Evolutionary conservation across 495 filamentous ascomycete species (phyloP), one percentile per base, ranked within the genome.

Genomic region (Aspergillus homomorphus): DNA sequence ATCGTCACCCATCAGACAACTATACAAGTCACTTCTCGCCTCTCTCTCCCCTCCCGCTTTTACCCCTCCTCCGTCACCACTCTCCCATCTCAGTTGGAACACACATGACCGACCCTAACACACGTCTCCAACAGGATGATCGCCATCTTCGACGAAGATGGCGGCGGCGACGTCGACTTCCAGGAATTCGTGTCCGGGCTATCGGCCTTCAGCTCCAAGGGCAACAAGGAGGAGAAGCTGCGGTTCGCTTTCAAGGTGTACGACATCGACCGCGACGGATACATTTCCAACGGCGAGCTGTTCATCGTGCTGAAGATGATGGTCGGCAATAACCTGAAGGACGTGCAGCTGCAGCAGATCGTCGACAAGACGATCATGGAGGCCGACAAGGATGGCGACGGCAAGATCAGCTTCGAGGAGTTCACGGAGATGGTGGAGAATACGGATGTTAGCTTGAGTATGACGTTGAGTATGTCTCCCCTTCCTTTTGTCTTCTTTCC

Each of bases 281-380:
- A 90, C 74, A 99, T 99, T 66, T 94, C 89, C 77, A 99, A 99
- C 75, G 94, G 94, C 59, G 94, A 99, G 79, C 81, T 99, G 45
- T 99, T 98, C 73, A 97, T 99, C 69, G 94, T 99, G 67, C 80
- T 99, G 62, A 99, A 99, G 86, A 99, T 99, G 94, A 99, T 99
- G 94, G 94, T 99, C 60, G 94, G 94, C 46, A 97, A 91, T 77
- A 99, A 99, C 76, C 77, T 99, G 68, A 99, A 99, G 83, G 95
- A 99, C 70, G 88, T 96, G 76, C 94, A 99, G 76, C 77, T 99
- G 74, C 94, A 99, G 76, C 94, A 83, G 72, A 83, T 83, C 51
- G 94, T 99, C 59, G 94, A 99, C 77, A 99, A 99, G 84, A 99
- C 94, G 53, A 99, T 99, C 69, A 98, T 98, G 94, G 94, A 99